Conservation (phyloP, 768 basidiomycete genomes). For the Leccinum subgranulosum region DNA sequence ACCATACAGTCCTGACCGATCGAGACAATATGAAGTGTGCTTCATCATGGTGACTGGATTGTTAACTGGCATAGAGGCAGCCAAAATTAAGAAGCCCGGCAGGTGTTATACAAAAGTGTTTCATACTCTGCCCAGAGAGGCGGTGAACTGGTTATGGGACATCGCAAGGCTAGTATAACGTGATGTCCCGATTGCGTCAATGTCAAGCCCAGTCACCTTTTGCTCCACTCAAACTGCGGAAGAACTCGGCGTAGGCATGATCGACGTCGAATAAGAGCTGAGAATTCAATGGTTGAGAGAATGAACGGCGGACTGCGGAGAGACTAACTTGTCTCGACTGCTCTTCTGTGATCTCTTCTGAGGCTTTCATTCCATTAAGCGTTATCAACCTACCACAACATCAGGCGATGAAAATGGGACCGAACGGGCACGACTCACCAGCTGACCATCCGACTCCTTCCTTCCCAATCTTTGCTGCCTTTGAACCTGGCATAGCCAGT, state of each 20-base stretch:
- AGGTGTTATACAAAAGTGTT: too few species aligned
- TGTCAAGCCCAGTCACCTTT: conserved; percentile 30
- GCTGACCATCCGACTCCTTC: conserved; percentile 81
- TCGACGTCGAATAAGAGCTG: conserved; percentile 97
- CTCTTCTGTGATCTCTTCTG: conserved; percentile 93
- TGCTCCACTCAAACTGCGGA: conserved; percentile 61
- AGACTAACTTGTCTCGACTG: conserved; percentile 80
- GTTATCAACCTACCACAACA: conserved; percentile 75
- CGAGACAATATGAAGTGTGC: neutral
- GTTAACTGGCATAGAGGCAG: neutral
- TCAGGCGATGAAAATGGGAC: neutral
- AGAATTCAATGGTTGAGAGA: neutral
- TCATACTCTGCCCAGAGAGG: neutral
- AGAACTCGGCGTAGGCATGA: conserved; percentile 92
- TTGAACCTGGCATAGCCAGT: conserved; percentile 93
- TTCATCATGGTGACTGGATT: neutral
- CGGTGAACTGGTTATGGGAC: neutral
- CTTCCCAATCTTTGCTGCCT: conserved; percentile 95
- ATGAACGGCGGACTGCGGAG: neutral
- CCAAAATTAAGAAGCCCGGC: neutral
- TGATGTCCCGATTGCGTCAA: neutral
- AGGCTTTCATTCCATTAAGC: conserved; percentile 94
- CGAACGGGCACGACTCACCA: conserved; percentile 54
- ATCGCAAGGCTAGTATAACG: neutral
- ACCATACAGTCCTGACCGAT: neutral